Evolutionary conservation across 2,329 filamentous ascomycete genomes (phyloP).

Genomic region (Tympanopsis confertula): DNA sequence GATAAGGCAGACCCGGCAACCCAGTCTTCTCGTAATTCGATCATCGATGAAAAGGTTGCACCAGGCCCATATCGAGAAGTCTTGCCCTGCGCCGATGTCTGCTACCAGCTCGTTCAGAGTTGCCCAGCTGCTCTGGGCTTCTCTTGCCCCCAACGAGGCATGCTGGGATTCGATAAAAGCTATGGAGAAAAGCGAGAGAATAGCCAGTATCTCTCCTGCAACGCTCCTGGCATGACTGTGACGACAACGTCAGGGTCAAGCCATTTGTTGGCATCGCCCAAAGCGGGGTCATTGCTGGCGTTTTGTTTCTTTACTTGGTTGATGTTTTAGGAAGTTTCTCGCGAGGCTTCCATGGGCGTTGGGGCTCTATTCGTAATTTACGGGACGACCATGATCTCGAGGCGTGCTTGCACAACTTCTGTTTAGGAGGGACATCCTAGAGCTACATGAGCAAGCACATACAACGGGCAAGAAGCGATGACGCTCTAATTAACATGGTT

Average conservation of each 20-base stretch:
- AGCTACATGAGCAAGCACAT: too few species aligned
- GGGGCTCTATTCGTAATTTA: too few species aligned
- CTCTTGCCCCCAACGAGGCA: slow-evolving; percentile 24
- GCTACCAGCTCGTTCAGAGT: slow-evolving; percentile 47
- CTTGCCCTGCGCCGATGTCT: slow-evolving; percentile 50
- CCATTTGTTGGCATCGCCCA: background rate
- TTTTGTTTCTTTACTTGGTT: too few species aligned
- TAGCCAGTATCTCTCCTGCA: slow-evolving; percentile 15
- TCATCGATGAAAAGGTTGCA: slow-evolving; percentile 41
- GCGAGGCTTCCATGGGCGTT: too few species aligned
- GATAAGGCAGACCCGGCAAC: slow-evolving; percentile 5
- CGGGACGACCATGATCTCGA: too few species aligned
- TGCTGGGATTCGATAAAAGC: slow-evolving; percentile 29
- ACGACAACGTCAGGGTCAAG: background rate
- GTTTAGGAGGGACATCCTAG: too few species aligned
- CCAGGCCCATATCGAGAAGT: slow-evolving; percentile 60
- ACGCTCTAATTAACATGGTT: too few species aligned
- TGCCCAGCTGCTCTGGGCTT: slow-evolving; percentile 50
- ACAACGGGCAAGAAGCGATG: too few species aligned
- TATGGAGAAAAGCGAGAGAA: slow-evolving; percentile 22
- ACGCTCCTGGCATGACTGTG: background rate
- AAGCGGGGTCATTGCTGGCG: background rate
- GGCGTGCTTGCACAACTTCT: too few species aligned
- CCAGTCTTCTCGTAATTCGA: slow-evolving; percentile 22
- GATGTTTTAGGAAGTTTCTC: too few species aligned